Conservation (phyloP, 345 rosid species). For the Linum trigynum region DNA sequence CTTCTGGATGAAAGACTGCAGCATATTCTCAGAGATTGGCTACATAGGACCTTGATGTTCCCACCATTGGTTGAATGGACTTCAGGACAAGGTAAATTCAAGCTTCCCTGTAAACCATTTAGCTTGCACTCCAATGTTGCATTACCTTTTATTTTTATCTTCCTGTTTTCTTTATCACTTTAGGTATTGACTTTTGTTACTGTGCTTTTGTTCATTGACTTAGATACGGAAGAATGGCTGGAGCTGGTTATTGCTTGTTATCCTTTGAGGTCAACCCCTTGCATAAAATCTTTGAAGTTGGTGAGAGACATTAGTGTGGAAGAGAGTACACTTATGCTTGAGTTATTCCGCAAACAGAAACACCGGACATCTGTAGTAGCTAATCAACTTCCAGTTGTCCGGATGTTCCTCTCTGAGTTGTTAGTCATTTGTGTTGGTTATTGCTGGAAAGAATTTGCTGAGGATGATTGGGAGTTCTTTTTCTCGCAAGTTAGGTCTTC, state of each 20-base stretch:
- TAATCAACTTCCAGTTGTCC: constrained; percentile 44
- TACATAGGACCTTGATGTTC: constrained; percentile 47
- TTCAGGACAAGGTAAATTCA: constrained; percentile 45
- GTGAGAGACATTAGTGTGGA: constrained; percentile 44
- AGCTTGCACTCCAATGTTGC: neutral
- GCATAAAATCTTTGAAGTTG: constrained; percentile 39
- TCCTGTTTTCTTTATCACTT: neutral
- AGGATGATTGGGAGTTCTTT: constrained; percentile 82
- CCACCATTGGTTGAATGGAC: constrained; percentile 66
- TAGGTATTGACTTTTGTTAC: too few relatives aligned
- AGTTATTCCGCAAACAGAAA: constrained; percentile 75
- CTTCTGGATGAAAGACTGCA: constrained; percentile 31
- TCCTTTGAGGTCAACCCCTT: constrained; percentile 37
- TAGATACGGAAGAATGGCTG: constrained; percentile 86
- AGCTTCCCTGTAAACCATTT: neutral
- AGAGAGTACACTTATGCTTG: constrained; percentile 57
- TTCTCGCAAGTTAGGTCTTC: constrained; percentile 51
- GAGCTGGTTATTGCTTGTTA: constrained; percentile 75
- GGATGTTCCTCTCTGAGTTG: constrained; percentile 52
- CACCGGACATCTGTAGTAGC: constrained; percentile 29
- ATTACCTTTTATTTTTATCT: neutral
- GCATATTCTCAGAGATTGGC: constrained; percentile 52
- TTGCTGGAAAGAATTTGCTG: constrained; percentile 71
- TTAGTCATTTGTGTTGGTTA: constrained; percentile 60
- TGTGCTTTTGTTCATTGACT: neutral